Conservation (phyloP, 441 rosid genomes). For the Euphorbia celastroides region DNA sequence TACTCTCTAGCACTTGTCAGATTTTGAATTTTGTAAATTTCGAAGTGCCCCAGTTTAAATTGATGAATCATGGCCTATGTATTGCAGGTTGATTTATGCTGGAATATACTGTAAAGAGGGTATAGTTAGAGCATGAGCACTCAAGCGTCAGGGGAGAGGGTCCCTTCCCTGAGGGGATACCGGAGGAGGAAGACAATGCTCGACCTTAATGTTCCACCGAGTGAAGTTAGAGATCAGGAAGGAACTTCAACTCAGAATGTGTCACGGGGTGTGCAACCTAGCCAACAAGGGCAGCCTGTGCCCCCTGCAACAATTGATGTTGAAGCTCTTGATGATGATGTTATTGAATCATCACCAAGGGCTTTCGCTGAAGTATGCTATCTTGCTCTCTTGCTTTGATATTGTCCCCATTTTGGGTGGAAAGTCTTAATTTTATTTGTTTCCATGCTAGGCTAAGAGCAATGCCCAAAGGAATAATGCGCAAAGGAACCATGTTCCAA, state of each 20-base stretch:
- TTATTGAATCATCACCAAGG: constrained; percentile 66
- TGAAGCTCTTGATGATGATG: constrained; percentile 82
- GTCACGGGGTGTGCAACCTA: constrained; percentile 24
- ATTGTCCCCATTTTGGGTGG: neutral
- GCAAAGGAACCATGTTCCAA: constrained; percentile 26
- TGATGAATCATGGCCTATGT: neutral
- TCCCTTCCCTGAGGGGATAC: constrained; percentile 37
- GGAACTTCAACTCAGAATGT: constrained; percentile 44
- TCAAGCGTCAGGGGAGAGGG: constrained; percentile 35
- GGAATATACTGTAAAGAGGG: constrained; percentile 10
- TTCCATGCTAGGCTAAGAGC: constrained; percentile 52
- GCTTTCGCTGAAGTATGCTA: constrained; percentile 69
- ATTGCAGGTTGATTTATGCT: constrained; percentile 5
- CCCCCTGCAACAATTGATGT: constrained; percentile 52
- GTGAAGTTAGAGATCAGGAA: constrained; percentile 48
- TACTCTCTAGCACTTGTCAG: neutral
- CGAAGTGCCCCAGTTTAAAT: neutral
- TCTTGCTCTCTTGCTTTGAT: neutral
- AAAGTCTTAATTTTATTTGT: constrained; percentile 1
- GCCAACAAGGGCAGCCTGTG: constrained; percentile 25
- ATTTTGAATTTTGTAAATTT: neutral
- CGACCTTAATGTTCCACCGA: constrained; percentile 58
- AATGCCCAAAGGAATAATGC: constrained; percentile 32
- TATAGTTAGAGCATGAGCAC: constrained; percentile 43
- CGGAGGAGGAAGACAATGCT: constrained; percentile 53